These are phyloP conservation scores for Aspergillus haitiensis DNA, from an alignment of 495 filamentous ascomycete genomes.

Conservation along the genomic window DNA sequence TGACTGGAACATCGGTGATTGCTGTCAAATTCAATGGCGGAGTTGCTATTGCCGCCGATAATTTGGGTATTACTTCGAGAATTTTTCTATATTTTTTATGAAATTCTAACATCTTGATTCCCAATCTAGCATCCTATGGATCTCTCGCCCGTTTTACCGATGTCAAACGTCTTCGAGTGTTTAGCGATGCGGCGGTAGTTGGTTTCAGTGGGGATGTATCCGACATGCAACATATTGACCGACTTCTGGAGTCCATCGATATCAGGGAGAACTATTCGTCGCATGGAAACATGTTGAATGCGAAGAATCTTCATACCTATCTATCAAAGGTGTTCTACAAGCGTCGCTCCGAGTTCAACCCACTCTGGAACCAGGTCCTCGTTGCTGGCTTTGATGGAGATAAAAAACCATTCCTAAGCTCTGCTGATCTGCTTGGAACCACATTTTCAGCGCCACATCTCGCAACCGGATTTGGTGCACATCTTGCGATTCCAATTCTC, in stretches of 20 bases:
- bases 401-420: conserved; percentile 81
- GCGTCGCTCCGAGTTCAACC: conserved; percentile 92
- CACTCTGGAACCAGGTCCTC: conserved; percentile 92
- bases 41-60: conserved; percentile 94
- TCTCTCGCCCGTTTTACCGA: conserved; percentile 95
- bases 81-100: background rate
- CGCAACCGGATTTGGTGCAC: conserved; percentile 90
- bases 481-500: conserved; percentile 89
- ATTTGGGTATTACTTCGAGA: conserved; percentile 65
- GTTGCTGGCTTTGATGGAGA: conserved; percentile 83
- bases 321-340: conserved; percentile 92
- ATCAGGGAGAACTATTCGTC: conserved; percentile 83
- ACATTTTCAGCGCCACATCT: conserved; percentile 83
- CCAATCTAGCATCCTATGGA: conserved; percentile 80
- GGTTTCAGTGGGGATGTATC: conserved; percentile 93
- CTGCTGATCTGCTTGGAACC: conserved; percentile 88
- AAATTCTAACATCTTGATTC: background rate
- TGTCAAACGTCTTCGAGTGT: conserved; percentile 83
- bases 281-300: conserved; percentile 64
- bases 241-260: conserved; percentile 78
- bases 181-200: conserved; percentile 70
- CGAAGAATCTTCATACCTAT: conserved; percentile 95
- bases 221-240: conserved; percentile 98
- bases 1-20: conserved; percentile 94
- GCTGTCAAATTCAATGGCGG: conserved; percentile 94